Percentiles rank a stretch among this genome's conserved stretches.
phyloP scores from a whole-genome alignment of 177 flowering plant genomes.

The Vitis hybrid region DNA sequence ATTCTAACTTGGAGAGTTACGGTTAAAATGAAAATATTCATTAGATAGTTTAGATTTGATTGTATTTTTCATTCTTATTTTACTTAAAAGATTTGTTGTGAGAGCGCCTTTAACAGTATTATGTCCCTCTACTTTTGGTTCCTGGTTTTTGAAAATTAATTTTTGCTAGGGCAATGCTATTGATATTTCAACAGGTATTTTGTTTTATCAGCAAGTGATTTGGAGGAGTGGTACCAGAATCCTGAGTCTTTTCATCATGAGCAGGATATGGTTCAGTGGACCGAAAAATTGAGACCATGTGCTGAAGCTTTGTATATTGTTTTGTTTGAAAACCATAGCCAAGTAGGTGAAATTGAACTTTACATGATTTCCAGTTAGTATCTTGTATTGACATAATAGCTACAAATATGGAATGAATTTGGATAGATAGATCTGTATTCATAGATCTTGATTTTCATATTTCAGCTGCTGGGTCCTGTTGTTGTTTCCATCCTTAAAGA shows the following conservation, averaged over 20 bases:
- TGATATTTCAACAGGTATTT: slow-evolving; percentile 62
- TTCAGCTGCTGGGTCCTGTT: slow-evolving; percentile 88
- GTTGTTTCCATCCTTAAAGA: slow-evolving; percentile 94
- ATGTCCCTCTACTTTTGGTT: neutral
- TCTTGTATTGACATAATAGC: neutral
- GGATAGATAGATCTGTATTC: slow-evolving; percentile 1
- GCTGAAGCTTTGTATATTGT: slow-evolving; percentile 97
- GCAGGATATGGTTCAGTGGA: slow-evolving; percentile 96
- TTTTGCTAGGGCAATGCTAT: neutral
- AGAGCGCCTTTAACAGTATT: neutral
- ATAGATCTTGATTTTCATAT: slow-evolving; percentile 20
- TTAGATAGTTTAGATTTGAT: too few species aligned
- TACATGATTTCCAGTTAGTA: neutral
- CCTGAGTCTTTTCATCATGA: slow-evolving; percentile 96
- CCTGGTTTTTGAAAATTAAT: neutral
- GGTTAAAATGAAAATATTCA: too few species aligned
- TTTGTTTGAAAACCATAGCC: slow-evolving; percentile 85
- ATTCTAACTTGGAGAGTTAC: too few species aligned
- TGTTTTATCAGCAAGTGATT: slow-evolving; percentile 75
- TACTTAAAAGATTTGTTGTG: too few species aligned
- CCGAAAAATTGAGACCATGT: slow-evolving; percentile 94
- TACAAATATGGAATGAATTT: slow-evolving; percentile 1
- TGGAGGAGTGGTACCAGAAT: slow-evolving; percentile 86
- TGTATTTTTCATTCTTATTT: too few species aligned
- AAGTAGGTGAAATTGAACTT: slow-evolving; percentile 44